Evolutionary conservation across 495 filamentous ascomycete genomes (phyloP).

Genomic region (Annulohypoxylon bovei): DNA sequence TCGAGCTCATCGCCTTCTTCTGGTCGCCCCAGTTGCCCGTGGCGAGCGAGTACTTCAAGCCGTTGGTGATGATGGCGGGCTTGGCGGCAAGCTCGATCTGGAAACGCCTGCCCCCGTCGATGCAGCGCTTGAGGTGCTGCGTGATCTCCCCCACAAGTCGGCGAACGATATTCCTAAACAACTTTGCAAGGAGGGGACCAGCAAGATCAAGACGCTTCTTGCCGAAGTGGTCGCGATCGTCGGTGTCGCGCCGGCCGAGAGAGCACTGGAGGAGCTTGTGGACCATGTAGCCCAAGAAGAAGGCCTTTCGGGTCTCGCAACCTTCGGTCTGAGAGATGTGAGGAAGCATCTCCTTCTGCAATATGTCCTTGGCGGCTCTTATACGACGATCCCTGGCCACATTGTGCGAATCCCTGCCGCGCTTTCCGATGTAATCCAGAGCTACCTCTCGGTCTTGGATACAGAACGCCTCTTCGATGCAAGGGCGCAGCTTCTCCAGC

Average conservation of each 20-base stretch:
- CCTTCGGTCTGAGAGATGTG: conserved; percentile 96
- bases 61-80: conserved; percentile 88
- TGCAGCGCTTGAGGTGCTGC: conserved; percentile 87
- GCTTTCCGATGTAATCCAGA: conserved; percentile 93
- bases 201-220: conserved; percentile 98
- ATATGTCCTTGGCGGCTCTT: conserved; percentile 87
- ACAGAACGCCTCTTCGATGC: conserved; percentile 93
- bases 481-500: conserved; percentile 96
- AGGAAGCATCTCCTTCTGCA: conserved; percentile 96
- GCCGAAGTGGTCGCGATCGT: conserved; percentile 98
- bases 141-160: conserved; percentile 90
- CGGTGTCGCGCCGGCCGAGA: conserved; percentile 87
- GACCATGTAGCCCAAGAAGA: conserved; percentile 99
- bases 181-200: conserved; percentile 88
- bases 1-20: conserved; percentile 93
- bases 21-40: conserved; percentile 99
- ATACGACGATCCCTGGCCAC: conserved; percentile 88
- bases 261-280: conserved; percentile 92
- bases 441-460: conserved; percentile 97
- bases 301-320: conserved; percentile 96
- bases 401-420: conserved; percentile 74
- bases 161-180: conserved; percentile 89
- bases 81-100: conserved; percentile 90
- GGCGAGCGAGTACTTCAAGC: conserved; percentile 95
- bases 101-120: conserved; percentile 88